Conservation (phyloP, 345 rosid species). For the Boechera stricta region DNA sequence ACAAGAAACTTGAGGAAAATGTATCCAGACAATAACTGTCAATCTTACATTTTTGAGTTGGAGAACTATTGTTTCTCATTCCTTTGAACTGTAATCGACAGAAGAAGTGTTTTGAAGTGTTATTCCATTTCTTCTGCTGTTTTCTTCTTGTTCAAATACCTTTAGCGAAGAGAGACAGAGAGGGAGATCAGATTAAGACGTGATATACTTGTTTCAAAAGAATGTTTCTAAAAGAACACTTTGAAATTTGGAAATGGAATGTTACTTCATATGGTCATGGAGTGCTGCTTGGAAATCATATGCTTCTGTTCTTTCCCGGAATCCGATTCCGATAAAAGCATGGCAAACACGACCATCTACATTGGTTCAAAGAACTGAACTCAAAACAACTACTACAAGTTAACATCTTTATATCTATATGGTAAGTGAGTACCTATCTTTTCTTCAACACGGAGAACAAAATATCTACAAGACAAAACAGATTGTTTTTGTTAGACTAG, state of each 20-base stretch:
- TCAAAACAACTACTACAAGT: slow-evolving; percentile 28
- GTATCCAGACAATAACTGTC: slow-evolving; percentile 4
- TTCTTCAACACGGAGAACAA: slow-evolving; percentile 98
- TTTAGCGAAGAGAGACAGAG: slow-evolving; percentile 33
- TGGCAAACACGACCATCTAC: slow-evolving; percentile 92
- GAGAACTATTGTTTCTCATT: slow-evolving; percentile 87
- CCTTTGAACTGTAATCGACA: slow-evolving; percentile 86
- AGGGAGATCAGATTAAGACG: background rate
- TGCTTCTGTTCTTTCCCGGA: slow-evolving; percentile 97
- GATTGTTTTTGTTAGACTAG: background rate
- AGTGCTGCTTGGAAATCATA: slow-evolving; percentile 98
- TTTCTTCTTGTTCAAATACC: slow-evolving; percentile 94
- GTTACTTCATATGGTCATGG: slow-evolving; percentile 96
- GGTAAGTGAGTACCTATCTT: slow-evolving; percentile 62
- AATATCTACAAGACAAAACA: slow-evolving; percentile 78
- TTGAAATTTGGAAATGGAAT: slow-evolving; percentile 7
- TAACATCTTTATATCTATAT: slow-evolving; percentile 16
- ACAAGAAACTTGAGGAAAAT: background rate
- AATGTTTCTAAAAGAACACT: background rate
- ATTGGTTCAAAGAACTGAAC: slow-evolving; percentile 38
- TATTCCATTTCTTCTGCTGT: slow-evolving; percentile 99
- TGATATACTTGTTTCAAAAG: background rate
- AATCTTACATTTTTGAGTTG: slow-evolving; percentile 75
- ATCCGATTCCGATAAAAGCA: slow-evolving; percentile 97
- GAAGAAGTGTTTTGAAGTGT: slow-evolving; percentile 80